Percentiles rank a stretch among this genome's conserved stretches.
phyloP scores from a whole-genome alignment of 2,329 filamentous ascomycete species.

The Metarhizium robertsii region DNA sequence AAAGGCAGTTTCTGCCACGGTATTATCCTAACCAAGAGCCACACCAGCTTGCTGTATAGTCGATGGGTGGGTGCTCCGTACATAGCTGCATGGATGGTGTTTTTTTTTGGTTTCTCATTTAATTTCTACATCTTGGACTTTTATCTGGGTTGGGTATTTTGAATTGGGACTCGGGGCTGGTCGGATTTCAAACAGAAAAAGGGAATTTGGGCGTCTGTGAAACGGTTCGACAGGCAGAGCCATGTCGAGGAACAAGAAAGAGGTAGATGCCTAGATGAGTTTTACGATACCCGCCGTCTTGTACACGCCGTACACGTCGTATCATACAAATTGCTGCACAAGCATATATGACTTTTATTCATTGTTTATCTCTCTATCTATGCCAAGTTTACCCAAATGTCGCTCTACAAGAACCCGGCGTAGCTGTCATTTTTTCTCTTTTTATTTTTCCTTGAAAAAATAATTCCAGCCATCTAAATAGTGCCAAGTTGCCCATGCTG shows the following conservation, averaged over 20 bases:
- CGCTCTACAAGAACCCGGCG: too few species aligned
- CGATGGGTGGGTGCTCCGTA: not conserved
- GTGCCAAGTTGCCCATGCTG: too few species aligned
- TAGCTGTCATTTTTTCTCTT: too few species aligned
- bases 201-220: not conserved
- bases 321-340: not conserved
- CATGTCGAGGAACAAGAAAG: not conserved
- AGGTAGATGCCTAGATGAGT: not conserved
- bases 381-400: not conserved
- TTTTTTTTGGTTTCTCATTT: slow-evolving; percentile 8
- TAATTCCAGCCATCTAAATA: too few species aligned
- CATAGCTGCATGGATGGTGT: slow-evolving; percentile 9
- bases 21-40: slow-evolving; percentile 49
- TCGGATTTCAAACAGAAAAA: not conserved
- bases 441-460: too few species aligned
- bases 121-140: slow-evolving; percentile 5
- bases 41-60: slow-evolving; percentile 44
- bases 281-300: not conserved
- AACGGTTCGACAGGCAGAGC: not conserved
- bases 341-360: not conserved
- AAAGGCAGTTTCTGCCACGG: slow-evolving; percentile 45
- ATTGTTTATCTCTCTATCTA: not conserved
- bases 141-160: not conserved
- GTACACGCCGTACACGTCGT: not conserved
- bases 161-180: not conserved